These are phyloP conservation scores for Trypanosoma lewisi DNA, from an alignment of 208 protist species.

Conservation along the genomic window DNA sequence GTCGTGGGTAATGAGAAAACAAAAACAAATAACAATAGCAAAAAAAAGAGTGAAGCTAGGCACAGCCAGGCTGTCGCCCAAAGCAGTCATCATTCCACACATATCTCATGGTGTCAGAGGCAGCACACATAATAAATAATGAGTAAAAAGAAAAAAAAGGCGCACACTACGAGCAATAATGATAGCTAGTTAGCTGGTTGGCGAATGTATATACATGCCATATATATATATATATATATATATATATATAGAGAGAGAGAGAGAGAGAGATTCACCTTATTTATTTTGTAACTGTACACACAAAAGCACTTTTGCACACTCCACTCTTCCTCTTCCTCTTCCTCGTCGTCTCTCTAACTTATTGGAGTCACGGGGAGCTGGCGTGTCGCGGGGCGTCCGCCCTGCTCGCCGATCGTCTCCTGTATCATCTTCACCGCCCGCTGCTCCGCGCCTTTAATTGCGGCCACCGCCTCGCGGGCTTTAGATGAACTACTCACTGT, in stretches of 20 bases:
- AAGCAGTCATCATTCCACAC: too few relatives aligned
- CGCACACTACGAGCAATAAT: too few relatives aligned
- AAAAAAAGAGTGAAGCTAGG: neutral
- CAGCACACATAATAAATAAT: too few relatives aligned
- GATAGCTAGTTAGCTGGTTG: too few relatives aligned
- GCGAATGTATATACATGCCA: too few relatives aligned
- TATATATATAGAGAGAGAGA: too few relatives aligned
- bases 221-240: too few relatives aligned
- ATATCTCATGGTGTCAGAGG: too few relatives aligned
- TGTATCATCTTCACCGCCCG: constrained; percentile 24
- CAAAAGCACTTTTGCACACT: neutral
- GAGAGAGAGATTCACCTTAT: too few relatives aligned
- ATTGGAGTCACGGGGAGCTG: neutral
- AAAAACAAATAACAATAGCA: neutral
- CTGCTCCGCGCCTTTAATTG: constrained; percentile 16
- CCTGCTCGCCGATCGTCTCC: constrained; percentile 11
- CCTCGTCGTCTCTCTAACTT: neutral
- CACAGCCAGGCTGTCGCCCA: too few relatives aligned
- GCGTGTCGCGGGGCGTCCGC: neutral
- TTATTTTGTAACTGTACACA: too few relatives aligned
- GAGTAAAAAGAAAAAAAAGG: too few relatives aligned
- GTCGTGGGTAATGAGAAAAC: constrained; percentile 3
- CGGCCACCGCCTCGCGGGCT: constrained; percentile 9
- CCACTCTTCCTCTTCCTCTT: constrained; percentile 2
- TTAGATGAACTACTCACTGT: constrained; percentile 15